Evolutionary conservation across 2,329 filamentous ascomycete species (phyloP), one percentile per base, ranked within the genome.

Genomic region (Zalaria obscura): DNA sequence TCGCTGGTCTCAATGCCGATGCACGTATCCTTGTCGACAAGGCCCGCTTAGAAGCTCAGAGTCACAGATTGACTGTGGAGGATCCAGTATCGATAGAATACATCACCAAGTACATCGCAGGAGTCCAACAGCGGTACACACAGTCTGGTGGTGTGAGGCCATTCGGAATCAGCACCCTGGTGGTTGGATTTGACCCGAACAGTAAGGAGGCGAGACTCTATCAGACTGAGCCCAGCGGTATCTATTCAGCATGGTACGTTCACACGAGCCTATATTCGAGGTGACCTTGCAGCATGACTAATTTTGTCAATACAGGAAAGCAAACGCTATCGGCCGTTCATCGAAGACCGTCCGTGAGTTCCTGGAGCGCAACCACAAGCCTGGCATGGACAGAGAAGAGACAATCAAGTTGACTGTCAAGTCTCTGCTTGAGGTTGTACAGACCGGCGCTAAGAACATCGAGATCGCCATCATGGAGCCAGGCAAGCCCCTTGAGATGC

Each of bases 311-410:
- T 27, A 48, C 52, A 96, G 91, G 91, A 96, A 98, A 75, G 93
- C 91, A 55, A 98, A 98, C 60, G 91, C 91, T 44, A 98, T 98
- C 58, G 91, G 91, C 44, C 83, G 91, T 58, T 96, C 89, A 40
- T 94, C 86, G 76, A 98, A 98, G 76, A 98, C 91, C 6, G 91
- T 98, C 44, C 84, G 91, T 57, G 91, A 98, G 62, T 98, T 98
- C 67, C 77, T 98, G 52, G 91, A 98, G 69, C 81, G 93, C 61
- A 95, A 98, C 69, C 93, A 98, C 75, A 93, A 94, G 72, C 86
- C 93, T 56, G 84, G 85, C 48, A 94, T 98, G 88, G 84, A 95
- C 62, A 79, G 88, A 49, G 87, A 95, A 67, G 81, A 86, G 55
- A 96, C 93, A 35, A 93, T 98, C 62, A 87, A 93, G 60, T 73